Base-by-base conservation (phyloP, 1,284 basidiomycete genomes). In the Thelephora terrestris region DNA sequence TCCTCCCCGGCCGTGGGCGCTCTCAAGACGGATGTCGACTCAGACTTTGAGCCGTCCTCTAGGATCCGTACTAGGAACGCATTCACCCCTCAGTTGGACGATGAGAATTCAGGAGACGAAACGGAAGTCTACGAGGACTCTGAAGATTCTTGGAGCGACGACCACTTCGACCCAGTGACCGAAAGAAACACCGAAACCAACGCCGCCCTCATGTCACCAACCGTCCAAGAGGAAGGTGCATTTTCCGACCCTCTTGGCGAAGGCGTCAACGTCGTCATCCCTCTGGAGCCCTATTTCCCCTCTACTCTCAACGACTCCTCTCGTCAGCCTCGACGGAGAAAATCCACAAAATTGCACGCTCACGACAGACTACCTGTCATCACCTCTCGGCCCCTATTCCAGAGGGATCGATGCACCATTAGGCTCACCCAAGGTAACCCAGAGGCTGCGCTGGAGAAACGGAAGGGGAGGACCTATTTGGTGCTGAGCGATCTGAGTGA, bases 401-500 rank as follows among this genome's bases (percentile, higher is more conserved):
- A 92, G 58, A 76, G 91, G 48, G 94, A 99, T 62, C 74, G 95
- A 18, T 97, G 93, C 64, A 95, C 91, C 5, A 89, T 98, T 57
- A 85, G 80, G 0, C 65, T 98, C 46, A 87, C 79, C 0, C 94
- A 98, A 57, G 92, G 91, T 2, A 76, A 87, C 53, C 88, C 89
- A 0, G 76, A 73, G 34, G 70, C 61, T 0, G 74, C 73, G 36
- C 62, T 80, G 34, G 75, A 74, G 38, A 58, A 66, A 25, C 74
- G 85, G 56, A 75, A 78, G 50, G 70, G 67, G 51, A 80, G 81
- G 58, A 75, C 76, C 40, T 99, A 98, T 64, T 74, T 97, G 5
- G 85, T 98, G 17, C 88, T 91, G 2, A 95, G 91, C 59, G 95
- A 99, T 73, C 65, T 98, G 57, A 92, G 88, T 54, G 89, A 96